Conservation (phyloP, 305 asterid genomes). For the Solanum hybrid region DNA sequence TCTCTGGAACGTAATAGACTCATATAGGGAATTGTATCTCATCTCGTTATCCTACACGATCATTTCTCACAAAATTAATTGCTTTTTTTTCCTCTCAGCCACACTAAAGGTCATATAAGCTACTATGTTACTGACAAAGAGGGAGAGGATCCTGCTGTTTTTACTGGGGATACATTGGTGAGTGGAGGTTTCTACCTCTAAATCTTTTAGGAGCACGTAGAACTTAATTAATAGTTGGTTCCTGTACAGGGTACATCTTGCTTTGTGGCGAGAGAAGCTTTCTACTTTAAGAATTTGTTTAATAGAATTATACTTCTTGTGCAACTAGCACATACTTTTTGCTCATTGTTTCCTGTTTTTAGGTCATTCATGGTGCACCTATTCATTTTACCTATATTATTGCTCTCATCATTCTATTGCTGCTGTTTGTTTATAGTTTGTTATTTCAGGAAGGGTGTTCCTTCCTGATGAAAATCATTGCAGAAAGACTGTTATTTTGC, state of each 20-base stretch:
- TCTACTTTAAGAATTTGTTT: background rate
- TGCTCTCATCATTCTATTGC: background rate
- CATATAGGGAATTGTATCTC: background rate
- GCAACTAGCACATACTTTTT: background rate
- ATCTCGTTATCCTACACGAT: background rate
- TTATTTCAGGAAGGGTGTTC: background rate
- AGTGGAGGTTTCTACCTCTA: constrained; percentile 19
- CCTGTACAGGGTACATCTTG: background rate
- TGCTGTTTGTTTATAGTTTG: background rate
- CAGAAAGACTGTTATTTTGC: background rate
- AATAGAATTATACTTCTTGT: background rate
- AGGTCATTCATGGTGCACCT: background rate
- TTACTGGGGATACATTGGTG: constrained; percentile 95
- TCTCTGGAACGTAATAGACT: background rate
- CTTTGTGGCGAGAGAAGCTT: background rate
- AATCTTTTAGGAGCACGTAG: background rate
- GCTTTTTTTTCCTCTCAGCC: constrained; percentile 40
- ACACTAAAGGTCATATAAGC: constrained; percentile 87
- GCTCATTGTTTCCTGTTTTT: background rate
- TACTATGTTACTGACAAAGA: constrained; percentile 77
- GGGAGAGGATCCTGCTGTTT: constrained; percentile 76
- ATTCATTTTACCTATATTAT: background rate
- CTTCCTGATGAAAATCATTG: background rate
- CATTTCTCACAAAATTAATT: background rate
- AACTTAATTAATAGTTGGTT: background rate